phyloP scores from a whole-genome alignment of 768 basidiomycete genomes.

The Hygrocybe punicea region DNA sequence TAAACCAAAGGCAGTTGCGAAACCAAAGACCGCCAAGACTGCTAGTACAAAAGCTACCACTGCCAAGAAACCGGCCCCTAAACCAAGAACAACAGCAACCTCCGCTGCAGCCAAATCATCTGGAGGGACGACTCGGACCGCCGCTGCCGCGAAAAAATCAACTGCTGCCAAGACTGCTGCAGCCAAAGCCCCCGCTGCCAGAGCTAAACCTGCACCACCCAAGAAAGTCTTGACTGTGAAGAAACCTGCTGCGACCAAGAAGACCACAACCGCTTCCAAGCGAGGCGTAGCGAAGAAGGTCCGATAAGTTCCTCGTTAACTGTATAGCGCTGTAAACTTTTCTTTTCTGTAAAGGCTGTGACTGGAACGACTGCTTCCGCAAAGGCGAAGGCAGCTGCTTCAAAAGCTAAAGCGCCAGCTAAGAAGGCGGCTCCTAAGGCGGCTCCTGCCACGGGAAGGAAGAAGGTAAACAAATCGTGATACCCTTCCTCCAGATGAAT shows the following conservation, averaged over 20 bases:
- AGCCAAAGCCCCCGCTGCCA: conserved; percentile 31
- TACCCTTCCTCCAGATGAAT: neutral
- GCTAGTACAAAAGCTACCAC: conserved; percentile 8
- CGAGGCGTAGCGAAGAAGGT: conserved; percentile 44
- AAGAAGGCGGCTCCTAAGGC: conserved; percentile 33
- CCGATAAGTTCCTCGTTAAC: conserved; percentile 9
- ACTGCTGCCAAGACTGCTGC: conserved; percentile 28
- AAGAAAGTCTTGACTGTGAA: conserved; percentile 39
- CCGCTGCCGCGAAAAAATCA: conserved; percentile 25
- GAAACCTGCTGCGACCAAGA: conserved; percentile 38
- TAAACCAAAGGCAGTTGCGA: conserved; percentile 45
- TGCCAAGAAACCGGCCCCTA: conserved; percentile 20
- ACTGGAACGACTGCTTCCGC: conserved; percentile 41
- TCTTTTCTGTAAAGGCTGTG: conserved; percentile 30
- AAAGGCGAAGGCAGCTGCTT: conserved; percentile 44
- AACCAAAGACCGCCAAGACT: conserved; percentile 25
- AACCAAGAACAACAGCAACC: conserved; percentile 13
- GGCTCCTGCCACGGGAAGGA: conserved; percentile 30
- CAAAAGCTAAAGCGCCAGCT: conserved; percentile 31
- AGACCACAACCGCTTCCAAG: conserved; percentile 36
- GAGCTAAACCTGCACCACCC: conserved; percentile 20
- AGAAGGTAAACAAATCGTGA: conserved; percentile 27
- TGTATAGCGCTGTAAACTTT: neutral
- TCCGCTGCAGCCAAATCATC: conserved; percentile 25
- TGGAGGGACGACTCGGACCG: conserved; percentile 22